These are phyloP conservation scores for Aquanectria penicillioides DNA, from an alignment of 2,329 filamentous ascomycete species.

Conservation along the genomic window DNA sequence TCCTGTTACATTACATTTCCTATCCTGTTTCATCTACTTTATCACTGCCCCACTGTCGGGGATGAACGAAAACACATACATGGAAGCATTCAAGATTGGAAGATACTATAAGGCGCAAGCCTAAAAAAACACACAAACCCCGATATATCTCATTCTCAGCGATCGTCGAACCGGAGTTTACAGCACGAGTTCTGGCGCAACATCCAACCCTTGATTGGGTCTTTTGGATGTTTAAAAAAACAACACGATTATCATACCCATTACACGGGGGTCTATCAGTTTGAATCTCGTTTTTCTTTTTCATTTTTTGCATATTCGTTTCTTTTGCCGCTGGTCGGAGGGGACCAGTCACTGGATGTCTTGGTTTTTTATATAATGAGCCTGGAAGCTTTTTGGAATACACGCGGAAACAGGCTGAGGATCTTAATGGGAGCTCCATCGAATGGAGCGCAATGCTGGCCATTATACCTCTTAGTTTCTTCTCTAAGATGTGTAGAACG, in stretches of 20 bases:
- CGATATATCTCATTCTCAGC: constrained; percentile 13
- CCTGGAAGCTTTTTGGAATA: constrained; percentile 17
- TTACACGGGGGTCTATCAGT: constrained; percentile 1
- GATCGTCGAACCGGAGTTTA: constrained; percentile 18
- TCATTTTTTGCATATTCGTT: constrained; percentile 32
- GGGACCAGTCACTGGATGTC: constrained; percentile 42
- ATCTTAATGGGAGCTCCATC: constrained; percentile 28
- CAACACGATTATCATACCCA: neutral
- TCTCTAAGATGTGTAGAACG: constrained; percentile 12
- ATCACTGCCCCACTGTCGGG: constrained; percentile 17
- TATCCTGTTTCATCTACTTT: constrained; percentile 26
- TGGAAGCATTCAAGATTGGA: constrained; percentile 39
- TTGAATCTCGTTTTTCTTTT: constrained; percentile 17
- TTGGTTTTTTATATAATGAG: constrained; percentile 32
- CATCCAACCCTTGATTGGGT: constrained; percentile 8
- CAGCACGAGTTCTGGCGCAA: constrained; percentile 17
- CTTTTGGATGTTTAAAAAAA: neutral
- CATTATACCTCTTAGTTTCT: constrained; percentile 36
- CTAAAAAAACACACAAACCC: constrained; percentile 21
- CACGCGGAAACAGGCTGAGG: constrained; percentile 5
- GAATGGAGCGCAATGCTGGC: constrained; percentile 36
- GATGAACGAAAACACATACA: constrained; percentile 18
- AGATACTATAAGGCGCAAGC: constrained; percentile 41
- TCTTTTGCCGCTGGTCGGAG: constrained; percentile 43
- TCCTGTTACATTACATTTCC: constrained; percentile 22